These are phyloP conservation scores for Pseudopithomyces maydicus DNA, from an alignment of 2,329 filamentous ascomycete species.

Conservation along the genomic window DNA sequence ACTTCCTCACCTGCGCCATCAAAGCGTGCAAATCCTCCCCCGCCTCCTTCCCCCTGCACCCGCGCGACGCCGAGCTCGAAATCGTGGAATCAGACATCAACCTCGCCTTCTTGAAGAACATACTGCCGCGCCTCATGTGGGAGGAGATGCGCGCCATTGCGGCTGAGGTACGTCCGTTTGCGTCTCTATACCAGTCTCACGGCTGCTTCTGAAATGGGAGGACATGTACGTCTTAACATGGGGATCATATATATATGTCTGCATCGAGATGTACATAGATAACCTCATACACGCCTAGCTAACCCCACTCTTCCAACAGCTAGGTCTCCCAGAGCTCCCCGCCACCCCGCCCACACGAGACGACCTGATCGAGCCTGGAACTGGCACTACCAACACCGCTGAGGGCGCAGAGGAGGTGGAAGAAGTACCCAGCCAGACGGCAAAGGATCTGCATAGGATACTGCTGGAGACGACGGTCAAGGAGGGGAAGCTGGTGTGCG, in stretches of 20 bases:
- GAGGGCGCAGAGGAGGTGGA: slow-evolving; percentile 47
- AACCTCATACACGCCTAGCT: too few relatives aligned
- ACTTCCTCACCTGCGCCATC: slow-evolving; percentile 95
- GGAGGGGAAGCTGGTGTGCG: slow-evolving; percentile 88
- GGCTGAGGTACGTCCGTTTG: slow-evolving; percentile 64
- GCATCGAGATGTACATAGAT: too few relatives aligned
- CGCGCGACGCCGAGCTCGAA: slow-evolving; percentile 88
- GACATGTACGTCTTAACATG: too few relatives aligned
- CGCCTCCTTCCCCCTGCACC: slow-evolving; percentile 86
- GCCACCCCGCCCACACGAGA: slow-evolving; percentile 35
- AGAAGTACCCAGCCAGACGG: slow-evolving; percentile 66
- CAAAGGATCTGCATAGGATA: slow-evolving; percentile 79
- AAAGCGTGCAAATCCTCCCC: slow-evolving; percentile 88
- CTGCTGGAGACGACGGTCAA: slow-evolving; percentile 88
- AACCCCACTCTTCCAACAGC: too few relatives aligned
- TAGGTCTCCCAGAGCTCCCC: slow-evolving; percentile 78
- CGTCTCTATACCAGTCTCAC: too few relatives aligned
- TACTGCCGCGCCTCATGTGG: slow-evolving; percentile 90
- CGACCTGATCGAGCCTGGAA: slow-evolving; percentile 32
- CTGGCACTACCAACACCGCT: background rate
- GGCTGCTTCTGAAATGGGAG: too few relatives aligned
- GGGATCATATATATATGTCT: background rate
- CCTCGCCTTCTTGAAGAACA: slow-evolving; percentile 77
- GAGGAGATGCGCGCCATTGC: slow-evolving; percentile 75
- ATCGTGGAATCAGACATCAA: slow-evolving; percentile 83